Evolutionary conservation across 148 eudicot species (phyloP), one percentile per base, ranked within the genome.

Genomic region (Gaultheria prostrata): DNA sequence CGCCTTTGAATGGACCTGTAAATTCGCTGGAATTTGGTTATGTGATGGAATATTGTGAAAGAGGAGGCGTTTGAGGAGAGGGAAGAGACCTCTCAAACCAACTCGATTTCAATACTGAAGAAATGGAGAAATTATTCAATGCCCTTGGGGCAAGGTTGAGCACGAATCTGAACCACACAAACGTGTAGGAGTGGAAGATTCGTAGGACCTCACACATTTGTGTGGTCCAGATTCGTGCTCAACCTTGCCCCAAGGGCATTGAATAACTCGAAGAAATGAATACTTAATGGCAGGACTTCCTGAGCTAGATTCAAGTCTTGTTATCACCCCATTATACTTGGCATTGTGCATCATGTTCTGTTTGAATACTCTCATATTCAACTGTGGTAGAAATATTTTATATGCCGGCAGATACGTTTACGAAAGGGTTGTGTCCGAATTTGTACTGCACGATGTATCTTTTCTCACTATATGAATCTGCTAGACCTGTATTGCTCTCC

Each of bases 1-100:
- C 88, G 79, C 84, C 92, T 94, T 61, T 94, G 72, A 92, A 39
- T 51, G 53, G n/a, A 24, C 28, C 12, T 18, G 2, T 33, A 13
- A 46, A 17, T 67, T 1, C 4, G 18, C 1, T 71, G 10, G 20
- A 33, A 46, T 8, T 70, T 71, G 75, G n/a, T 21, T 4, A 18
- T n/a, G 50, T 2, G 49, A 73, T 73, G 24, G 24, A 76, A 76
- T 46, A 9, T 43, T 74, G 53, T 21, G 1, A 21, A 8, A 43
- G 76, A 72, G 24, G 48, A 7, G 76, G 48, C 20, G 0, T 61
- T 20, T 28, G 24, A 8, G 50, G 50, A 48, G 11, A 48, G 50
- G 11, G 50, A 48, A 48, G 2, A 48, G 11, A 48, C 11, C 50
- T 6, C 12, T 7, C 26, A 7, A 73, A 13, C 24, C n/a, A 70